Conservation (phyloP, 352 stramenopile genomes). For the Phytophthora pseudosyringae region DNA sequence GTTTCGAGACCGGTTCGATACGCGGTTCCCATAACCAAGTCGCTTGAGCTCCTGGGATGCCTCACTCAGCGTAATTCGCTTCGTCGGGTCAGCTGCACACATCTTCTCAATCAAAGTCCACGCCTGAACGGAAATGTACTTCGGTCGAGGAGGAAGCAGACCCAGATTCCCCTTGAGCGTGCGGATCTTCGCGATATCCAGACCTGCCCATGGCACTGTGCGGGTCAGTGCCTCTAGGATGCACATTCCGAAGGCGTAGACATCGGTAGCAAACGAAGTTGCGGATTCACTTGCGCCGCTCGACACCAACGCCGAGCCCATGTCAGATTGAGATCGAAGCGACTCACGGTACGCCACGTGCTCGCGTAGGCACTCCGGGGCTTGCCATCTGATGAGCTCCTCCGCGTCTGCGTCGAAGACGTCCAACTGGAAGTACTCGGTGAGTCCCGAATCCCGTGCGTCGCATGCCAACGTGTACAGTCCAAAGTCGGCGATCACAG, state of each 20-base stretch:
- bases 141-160: slow-evolving; percentile 59
- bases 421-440: slow-evolving; percentile 38
- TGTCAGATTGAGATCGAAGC: slow-evolving; percentile 31
- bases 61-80: slow-evolving; percentile 55
- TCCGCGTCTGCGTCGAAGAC: slow-evolving; percentile 44
- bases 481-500: slow-evolving; percentile 66
- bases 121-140: slow-evolving; percentile 41
- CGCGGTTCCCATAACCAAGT: slow-evolving; percentile 51
- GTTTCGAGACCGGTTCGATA: slow-evolving; percentile 21
- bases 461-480: slow-evolving; percentile 49
- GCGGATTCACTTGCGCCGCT: slow-evolving; percentile 29
- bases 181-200: slow-evolving; percentile 55
- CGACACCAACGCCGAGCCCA: slow-evolving; percentile 10
- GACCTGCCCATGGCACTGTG: slow-evolving; percentile 50
- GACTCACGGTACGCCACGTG: slow-evolving; percentile 40
- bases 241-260: slow-evolving; percentile 84
- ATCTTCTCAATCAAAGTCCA: slow-evolving; percentile 74
- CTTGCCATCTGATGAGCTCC: slow-evolving; percentile 71
- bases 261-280: slow-evolving; percentile 54
- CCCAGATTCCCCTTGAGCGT: slow-evolving; percentile 61
- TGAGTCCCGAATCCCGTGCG: slow-evolving; percentile 45
- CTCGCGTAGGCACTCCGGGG: slow-evolving; percentile 64
- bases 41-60: slow-evolving; percentile 54
- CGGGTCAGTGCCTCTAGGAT: slow-evolving; percentile 72
- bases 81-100: slow-evolving; percentile 55